These are phyloP conservation scores for Candida mattraensis DNA, from an alignment of 805 yeast species.

Conservation along the genomic window DNA sequence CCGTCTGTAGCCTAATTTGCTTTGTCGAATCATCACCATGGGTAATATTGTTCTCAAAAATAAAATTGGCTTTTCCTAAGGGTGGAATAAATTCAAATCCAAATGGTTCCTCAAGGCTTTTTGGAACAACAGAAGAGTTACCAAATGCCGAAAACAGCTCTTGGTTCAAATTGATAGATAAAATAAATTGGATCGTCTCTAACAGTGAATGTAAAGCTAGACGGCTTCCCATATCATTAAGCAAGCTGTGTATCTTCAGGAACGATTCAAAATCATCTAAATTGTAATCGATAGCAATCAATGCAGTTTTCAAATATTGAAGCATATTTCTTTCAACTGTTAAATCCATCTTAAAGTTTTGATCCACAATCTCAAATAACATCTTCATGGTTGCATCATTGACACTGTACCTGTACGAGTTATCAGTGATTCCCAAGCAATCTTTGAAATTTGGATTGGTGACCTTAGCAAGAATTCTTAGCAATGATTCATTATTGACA, in stretches of 20 bases:
- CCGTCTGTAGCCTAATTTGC: constrained; percentile 11
- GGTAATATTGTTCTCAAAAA: constrained; percentile 25
- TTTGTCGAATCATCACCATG: constrained; percentile 11
- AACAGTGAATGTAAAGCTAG: constrained; percentile 36
- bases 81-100: constrained; percentile 33
- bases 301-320: constrained; percentile 20
- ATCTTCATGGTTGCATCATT: constrained; percentile 23
- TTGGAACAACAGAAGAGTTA: constrained; percentile 14
- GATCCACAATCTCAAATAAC: constrained; percentile 34
- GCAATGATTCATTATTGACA: constrained; percentile 12
- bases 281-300: constrained; percentile 21
- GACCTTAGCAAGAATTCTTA: constrained; percentile 18
- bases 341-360: constrained; percentile 29
- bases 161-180: constrained; percentile 21
- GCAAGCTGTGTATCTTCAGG: constrained; percentile 19
- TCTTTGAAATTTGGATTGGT: constrained; percentile 20
- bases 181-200: constrained; percentile 27
- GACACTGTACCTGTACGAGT: constrained; percentile 12
- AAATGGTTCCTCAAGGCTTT: constrained; percentile 16
- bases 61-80: constrained; percentile 27
- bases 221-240: constrained; percentile 35
- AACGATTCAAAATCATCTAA: constrained; percentile 22
- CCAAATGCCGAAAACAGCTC: constrained; percentile 8
- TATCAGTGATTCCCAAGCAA: constrained; percentile 22
- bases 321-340: constrained; percentile 22